These are phyloP conservation scores for Platanthera guangdongensis DNA, from an alignment of 106 monocot species.

Conservation along the genomic window DNA sequence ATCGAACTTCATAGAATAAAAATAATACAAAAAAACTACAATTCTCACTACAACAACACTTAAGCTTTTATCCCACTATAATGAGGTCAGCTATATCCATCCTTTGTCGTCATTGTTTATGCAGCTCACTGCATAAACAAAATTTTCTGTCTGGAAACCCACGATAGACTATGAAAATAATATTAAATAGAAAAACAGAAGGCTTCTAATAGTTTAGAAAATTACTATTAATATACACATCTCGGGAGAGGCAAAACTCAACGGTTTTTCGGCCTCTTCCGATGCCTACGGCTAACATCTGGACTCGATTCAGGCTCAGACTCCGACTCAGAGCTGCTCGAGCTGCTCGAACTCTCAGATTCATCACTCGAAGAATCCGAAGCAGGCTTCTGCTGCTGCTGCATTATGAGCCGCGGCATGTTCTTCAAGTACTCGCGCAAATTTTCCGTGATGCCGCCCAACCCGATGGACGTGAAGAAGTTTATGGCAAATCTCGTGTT, in stretches of 20 bases:
- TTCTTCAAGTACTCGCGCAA: conserved; percentile 87
- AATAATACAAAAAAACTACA: no score
- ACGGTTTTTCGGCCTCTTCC: conserved; percentile 27
- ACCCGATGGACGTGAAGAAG: conserved; percentile 92
- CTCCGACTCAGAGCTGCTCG: conserved; percentile 19
- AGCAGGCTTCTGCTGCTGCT: conserved; percentile 54
- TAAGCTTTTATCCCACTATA: no score
- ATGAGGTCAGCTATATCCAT: no score
- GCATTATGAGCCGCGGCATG: conserved; percentile 97
- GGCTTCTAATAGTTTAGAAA: no score
- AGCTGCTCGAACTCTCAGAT: conserved; percentile 27
- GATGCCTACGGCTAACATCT: conserved; percentile 11
- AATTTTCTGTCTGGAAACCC: no score
- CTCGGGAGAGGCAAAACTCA: neutral
- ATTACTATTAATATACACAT: no score
- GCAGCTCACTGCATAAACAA: no score
- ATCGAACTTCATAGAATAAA: no score
- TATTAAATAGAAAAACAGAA: no score
- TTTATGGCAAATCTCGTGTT: conserved; percentile 90
- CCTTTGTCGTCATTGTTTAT: no score
- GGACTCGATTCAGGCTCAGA: conserved; percentile 37
- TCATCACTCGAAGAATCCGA: conserved; percentile 52
- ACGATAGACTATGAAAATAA: no score
- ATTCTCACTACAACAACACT: no score
- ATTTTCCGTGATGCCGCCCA: conserved; percentile 92